Percentiles rank a stretch among this genome's conserved stretches.
These are phyloP conservation scores for Tulasnella sp. DNA, from an alignment of 768 basidiomycete species.

Conservation along the genomic window DNA sequence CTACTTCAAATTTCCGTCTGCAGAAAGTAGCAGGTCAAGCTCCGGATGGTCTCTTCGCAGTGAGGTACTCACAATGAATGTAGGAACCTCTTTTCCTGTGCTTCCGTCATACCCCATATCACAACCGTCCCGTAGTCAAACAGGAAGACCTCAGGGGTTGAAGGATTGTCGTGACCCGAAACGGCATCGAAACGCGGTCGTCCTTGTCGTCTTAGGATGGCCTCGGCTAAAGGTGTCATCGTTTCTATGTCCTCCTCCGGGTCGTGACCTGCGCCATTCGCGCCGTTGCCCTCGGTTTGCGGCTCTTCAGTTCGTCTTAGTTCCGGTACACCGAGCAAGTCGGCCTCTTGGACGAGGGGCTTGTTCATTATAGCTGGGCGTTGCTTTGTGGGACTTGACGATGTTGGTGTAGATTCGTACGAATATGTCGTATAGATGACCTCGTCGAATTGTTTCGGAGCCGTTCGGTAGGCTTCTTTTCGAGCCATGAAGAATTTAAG, in stretches of 20 bases:
- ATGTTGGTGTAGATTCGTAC: constrained; percentile 58
- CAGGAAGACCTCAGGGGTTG: constrained; percentile 85
- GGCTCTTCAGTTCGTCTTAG: constrained; percentile 47
- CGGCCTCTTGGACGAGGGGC: constrained; percentile 53
- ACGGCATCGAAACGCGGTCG: constrained; percentile 40
- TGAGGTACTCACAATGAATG: constrained; percentile 76
- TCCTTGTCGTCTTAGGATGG: constrained; percentile 43
- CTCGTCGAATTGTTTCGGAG: constrained; percentile 86
- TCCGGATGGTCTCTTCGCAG: not conserved
- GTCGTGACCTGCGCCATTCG: constrained; percentile 7
- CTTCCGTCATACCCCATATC: constrained; percentile 97
- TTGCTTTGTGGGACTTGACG: constrained; percentile 41
- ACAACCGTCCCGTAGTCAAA: constrained; percentile 95
- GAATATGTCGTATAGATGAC: constrained; percentile 92
- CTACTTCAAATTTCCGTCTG: constrained; percentile 94
- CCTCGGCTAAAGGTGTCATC: constrained; percentile 40
- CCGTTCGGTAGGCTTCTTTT: constrained; percentile 78
- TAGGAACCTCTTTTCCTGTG: constrained; percentile 87
- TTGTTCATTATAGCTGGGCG: constrained; percentile 38
- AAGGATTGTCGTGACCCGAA: constrained; percentile 45
- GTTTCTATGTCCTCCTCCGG: not conserved
- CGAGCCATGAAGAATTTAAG: constrained; percentile 89
- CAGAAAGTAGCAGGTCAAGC: constrained; percentile 3
- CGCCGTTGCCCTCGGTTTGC: constrained; percentile 37
- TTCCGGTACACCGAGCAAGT: constrained; percentile 79